phyloP scores from a whole-genome alignment of 345 rosid genomes.

The Arabidopsis suecica region DNA sequence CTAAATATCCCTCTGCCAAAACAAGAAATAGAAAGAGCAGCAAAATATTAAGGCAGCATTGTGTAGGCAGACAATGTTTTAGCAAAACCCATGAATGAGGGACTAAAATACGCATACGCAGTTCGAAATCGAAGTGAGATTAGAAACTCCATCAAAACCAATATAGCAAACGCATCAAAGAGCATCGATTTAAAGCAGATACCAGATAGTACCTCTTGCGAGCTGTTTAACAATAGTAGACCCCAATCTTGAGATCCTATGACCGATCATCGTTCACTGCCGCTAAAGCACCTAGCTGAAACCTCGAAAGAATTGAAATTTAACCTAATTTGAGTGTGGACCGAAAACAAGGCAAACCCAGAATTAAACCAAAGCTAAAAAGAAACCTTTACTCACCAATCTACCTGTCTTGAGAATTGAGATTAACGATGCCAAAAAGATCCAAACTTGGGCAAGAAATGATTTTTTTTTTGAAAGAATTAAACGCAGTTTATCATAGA shows the following conservation, averaged over 20 bases:
- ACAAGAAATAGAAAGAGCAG: constrained; percentile 25
- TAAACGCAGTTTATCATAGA: not conserved
- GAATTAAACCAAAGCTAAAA: constrained; percentile 3
- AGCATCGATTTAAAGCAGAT: not conserved
- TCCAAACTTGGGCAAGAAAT: constrained; percentile 20
- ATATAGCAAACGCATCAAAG: not conserved
- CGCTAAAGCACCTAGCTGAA: constrained; percentile 14
- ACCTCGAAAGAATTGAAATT: constrained; percentile 12
- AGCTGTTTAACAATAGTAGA: constrained; percentile 51
- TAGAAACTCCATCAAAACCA: not conserved
- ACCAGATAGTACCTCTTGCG: constrained; percentile 49
- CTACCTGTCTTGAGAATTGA: not conserved
- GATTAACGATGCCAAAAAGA: not conserved
- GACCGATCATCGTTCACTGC: constrained; percentile 49
- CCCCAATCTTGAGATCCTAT: constrained; percentile 55
- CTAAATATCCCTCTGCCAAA: constrained; percentile 49
- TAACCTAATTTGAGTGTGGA: constrained; percentile 28
- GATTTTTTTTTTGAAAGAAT: not conserved
- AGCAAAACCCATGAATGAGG: not conserved
- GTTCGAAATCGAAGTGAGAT: not conserved
- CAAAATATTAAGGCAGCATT: constrained; percentile 20
- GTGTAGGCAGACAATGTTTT: not conserved
- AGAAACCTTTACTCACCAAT: not conserved
- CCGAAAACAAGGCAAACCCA: not conserved
- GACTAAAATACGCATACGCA: not conserved